Evolutionary conservation across 441 rosid species (phyloP), one percentile per base, ranked within the genome.

Genomic region (Jatropha podagrica): DNA sequence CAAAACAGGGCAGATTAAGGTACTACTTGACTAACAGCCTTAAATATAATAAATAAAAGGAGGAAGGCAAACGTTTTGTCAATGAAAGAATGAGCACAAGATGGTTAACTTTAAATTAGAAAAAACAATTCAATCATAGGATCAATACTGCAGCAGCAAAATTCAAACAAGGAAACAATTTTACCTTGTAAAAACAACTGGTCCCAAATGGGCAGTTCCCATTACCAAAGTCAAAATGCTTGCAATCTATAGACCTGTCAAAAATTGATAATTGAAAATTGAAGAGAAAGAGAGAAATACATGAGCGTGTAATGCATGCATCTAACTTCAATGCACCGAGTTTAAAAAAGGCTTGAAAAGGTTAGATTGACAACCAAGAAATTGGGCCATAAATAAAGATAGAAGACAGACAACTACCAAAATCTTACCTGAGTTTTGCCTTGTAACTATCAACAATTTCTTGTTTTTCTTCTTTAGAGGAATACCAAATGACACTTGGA

Each of bases 181-280:
- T 78, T 85, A 95, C 98, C 97, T 91, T 96, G 88, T 96, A 96
- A 77, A 96, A 96, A 82, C 98, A 94, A 83, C 99, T 96, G 55
- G 93, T 87, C 68, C 99, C 98, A 78, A 96, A 96, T 26, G 94
- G 99, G 77, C 98, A 96, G 74, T 86, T 90, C 74, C 96, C 97
- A 80, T 92, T 93, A 51, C 99, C 97, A 67, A 91, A 90, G 80
- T 92, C 90, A 75, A 95, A 95, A 84, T 93, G 95, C 88, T 88
- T 95, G 87, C 98, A 95, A 80, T 95, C 93, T 42, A 92, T 96
- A 37, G 94, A 92, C 75, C 98, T 96, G 89, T 66, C 81, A 74
- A 52, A 72, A 59, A 56, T 48, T 44, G 8, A 37, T 20, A 77
- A 61, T 32, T 11, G 13, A 18, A 4, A 52, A n/a, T 10, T 4